Percentiles rank a stretch among this genome's conserved stretches.
Evolutionary conservation across 1,139 yeast genomes (phyloP).

Genomic region (Suhomyces bribrorum): DNA sequence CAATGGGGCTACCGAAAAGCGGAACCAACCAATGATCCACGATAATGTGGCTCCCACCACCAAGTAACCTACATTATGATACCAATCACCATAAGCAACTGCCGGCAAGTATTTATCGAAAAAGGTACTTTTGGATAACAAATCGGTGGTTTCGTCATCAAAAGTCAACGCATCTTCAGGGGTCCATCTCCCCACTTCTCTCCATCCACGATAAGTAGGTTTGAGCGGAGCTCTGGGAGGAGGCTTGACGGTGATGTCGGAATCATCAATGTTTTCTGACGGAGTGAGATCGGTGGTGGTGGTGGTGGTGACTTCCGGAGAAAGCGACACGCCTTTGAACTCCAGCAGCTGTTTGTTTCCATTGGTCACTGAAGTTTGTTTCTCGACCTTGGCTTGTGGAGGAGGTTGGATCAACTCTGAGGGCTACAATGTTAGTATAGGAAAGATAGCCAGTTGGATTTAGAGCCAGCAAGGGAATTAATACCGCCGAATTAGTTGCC

Average conservation of each 20-base stretch:
- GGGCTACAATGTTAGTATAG: conserved; percentile 17
- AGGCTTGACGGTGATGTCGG: conserved; percentile 39
- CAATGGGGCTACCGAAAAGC: conserved; percentile 77
- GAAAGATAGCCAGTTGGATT: too few relatives aligned
- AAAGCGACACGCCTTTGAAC: conserved; percentile 3
- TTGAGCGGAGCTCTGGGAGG: conserved; percentile 56
- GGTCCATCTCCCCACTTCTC: conserved; percentile 87
- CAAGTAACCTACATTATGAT: conserved; percentile 75
- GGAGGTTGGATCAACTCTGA: conserved; percentile 18
- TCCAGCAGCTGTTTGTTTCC: neutral
- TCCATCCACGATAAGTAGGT: conserved; percentile 87
- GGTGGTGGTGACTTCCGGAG: neutral
- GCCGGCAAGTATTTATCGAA: conserved; percentile 74
- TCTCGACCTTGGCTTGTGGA: conserved; percentile 16
- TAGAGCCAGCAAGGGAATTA: too few relatives aligned
- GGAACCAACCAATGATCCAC: conserved; percentile 76
- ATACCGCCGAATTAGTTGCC: too few relatives aligned
- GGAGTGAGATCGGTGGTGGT: conserved; percentile 12
- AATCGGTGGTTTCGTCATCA: conserved; percentile 70
- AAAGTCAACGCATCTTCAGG: conserved; percentile 61
- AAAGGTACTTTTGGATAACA: conserved; percentile 65
- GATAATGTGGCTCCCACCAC: conserved; percentile 67
- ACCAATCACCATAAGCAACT: conserved; percentile 89
- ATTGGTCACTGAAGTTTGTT: conserved; percentile 10
- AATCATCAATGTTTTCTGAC: conserved; percentile 28